phyloP scores from a whole-genome alignment of 805 yeast genomes.

The Brettanomyces anomalus region DNA sequence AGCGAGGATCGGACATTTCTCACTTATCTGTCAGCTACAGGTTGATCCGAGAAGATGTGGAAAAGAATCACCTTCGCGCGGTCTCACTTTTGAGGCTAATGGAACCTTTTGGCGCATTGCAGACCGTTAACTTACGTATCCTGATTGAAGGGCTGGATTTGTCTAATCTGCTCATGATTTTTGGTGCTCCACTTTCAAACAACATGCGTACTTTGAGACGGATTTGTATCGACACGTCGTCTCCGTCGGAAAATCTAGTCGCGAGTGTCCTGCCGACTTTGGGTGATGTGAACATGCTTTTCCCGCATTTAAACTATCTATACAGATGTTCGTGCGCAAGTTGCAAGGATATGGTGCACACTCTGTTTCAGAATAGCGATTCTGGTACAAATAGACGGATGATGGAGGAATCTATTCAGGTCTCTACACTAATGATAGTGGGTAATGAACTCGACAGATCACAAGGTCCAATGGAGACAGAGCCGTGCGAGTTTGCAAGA shows the following conservation, averaged over 20 bases:
- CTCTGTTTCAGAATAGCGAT: neutral
- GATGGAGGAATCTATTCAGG: conserved; percentile 20
- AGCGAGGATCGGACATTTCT: conserved; percentile 18
- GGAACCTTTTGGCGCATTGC: conserved; percentile 18
- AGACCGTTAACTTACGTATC: conserved; percentile 16
- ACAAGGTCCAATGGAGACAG: conserved; percentile 11
- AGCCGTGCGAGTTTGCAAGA: neutral
- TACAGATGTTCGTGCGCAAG: conserved; percentile 17
- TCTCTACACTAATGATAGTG: conserved; percentile 23
- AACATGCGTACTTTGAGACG: conserved; percentile 17
- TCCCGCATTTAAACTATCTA: conserved; percentile 22
- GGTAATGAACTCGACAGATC: conserved; percentile 22
- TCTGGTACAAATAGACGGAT: conserved; percentile 2
- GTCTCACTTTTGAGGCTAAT: conserved; percentile 23
- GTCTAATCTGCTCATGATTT: conserved; percentile 25
- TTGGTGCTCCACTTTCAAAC: conserved; percentile 23
- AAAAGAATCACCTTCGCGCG: conserved; percentile 25
- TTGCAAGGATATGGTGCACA: conserved; percentile 10
- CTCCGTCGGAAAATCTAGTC: conserved; percentile 24
- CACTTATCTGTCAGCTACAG: conserved; percentile 19
- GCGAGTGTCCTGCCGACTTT: conserved; percentile 21
- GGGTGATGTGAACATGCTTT: conserved; percentile 21
- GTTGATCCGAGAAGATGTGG: conserved; percentile 16
- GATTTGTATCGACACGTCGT: conserved; percentile 18
- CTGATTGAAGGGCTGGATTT: conserved; percentile 20